Conservation (phyloP, 331 rosid genomes). For the Pyracantha coccinea region DNA sequence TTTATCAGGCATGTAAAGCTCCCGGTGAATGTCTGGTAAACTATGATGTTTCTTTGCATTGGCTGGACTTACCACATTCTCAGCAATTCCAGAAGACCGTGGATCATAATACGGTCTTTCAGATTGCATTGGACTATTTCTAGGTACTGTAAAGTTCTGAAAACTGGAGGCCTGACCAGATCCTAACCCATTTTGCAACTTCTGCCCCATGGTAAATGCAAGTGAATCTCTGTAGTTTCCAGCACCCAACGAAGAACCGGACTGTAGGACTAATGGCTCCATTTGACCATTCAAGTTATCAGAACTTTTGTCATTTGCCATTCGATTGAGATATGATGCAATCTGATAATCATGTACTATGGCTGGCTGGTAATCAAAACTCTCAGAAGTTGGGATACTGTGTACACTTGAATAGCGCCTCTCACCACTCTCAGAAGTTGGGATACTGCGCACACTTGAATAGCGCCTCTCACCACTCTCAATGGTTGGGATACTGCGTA, state of each 20-base stretch:
- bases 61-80: conserved; percentile 32
- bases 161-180: conserved; percentile 50
- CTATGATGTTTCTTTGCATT: conserved; percentile 84
- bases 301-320: conserved; percentile 38
- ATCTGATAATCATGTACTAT: conserved; percentile 70
- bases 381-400: conserved; percentile 10
- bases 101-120: conserved; percentile 50
- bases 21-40: conserved; percentile 69
- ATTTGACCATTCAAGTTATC: conserved; percentile 41
- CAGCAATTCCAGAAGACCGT: conserved; percentile 38
- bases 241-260: conserved; percentile 37
- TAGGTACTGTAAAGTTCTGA: conserved; percentile 33
- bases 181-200: conserved; percentile 57
- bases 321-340: conserved; percentile 46
- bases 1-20: conserved; percentile 34
- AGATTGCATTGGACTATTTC: conserved; percentile 43
- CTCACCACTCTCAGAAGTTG: conserved; percentile 14
- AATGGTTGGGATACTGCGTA: conserved; percentile 53
- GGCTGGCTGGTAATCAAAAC: conserved; percentile 78
- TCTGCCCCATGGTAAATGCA: conserved; percentile 51
- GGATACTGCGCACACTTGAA: conserved; percentile 59
- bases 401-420: too few relatives aligned
- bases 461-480: conserved; percentile 47
- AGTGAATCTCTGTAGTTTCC: conserved; percentile 43
- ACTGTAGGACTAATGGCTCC: conserved; percentile 35